Percentiles rank a stretch among this genome's conserved stretches.
phyloP scores from a whole-genome alignment of 768 basidiomycete species.

The Coprinellus micaceus region DNA sequence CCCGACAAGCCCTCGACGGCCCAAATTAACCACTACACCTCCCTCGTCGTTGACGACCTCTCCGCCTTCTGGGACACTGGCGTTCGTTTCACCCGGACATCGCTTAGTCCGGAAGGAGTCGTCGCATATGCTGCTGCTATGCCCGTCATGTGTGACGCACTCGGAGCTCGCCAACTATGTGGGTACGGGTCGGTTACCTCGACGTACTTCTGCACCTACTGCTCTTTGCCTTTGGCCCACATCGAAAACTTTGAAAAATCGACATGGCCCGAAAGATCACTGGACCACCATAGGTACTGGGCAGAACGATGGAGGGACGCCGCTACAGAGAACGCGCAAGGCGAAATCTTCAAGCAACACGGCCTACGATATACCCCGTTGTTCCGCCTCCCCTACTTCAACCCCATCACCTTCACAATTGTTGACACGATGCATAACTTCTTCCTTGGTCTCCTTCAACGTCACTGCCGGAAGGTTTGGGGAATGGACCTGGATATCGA shows the following conservation, averaged over 20 bases:
- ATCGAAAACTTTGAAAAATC: slow-evolving; percentile 19
- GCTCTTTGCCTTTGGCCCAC: slow-evolving; percentile 9
- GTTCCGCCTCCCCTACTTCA: slow-evolving; percentile 12
- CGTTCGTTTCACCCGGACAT: slow-evolving; percentile 20
- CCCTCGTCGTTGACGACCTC: slow-evolving; percentile 33
- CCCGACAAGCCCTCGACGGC: slow-evolving; percentile 28
- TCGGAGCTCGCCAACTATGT: slow-evolving; percentile 23
- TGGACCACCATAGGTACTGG: not conserved
- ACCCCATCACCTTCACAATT: slow-evolving; percentile 6
- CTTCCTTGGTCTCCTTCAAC: slow-evolving; percentile 6
- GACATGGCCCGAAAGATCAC: slow-evolving; percentile 14
- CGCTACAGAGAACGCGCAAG: not conserved
- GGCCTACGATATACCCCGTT: slow-evolving; percentile 13
- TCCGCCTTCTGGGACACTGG: slow-evolving; percentile 27
- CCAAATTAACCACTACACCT: slow-evolving; percentile 33
- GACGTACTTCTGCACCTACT: slow-evolving; percentile 19
- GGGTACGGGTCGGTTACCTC: slow-evolving; percentile 17
- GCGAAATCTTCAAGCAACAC: not conserved
- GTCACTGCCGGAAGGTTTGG: slow-evolving; percentile 9
- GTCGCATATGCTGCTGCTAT: slow-evolving; percentile 22
- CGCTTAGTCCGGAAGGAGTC: slow-evolving; percentile 14
- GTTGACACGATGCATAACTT: slow-evolving; percentile 16
- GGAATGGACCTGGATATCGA: slow-evolving; percentile 5
- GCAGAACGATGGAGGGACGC: not conserved
- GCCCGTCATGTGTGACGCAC: slow-evolving; percentile 31